Evolutionary conservation across 495 filamentous ascomycete species (phyloP), one percentile per base, ranked within the genome.

Genomic region (Xylona heveae): DNA sequence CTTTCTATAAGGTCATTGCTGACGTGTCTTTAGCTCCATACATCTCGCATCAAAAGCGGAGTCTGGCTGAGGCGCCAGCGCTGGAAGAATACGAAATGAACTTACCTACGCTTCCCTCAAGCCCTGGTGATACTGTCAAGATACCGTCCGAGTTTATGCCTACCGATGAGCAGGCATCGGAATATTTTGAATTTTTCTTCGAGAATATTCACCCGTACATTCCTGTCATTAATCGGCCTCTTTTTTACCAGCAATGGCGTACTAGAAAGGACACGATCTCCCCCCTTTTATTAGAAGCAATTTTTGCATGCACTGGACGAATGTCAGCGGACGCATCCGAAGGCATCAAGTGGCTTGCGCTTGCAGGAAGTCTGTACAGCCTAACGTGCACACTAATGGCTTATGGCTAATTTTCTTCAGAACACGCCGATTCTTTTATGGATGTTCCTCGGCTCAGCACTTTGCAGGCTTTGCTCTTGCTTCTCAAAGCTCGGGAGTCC

Each of bases 101-200:
- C 25, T 45, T 92, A 4, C 80, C 82, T 9, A 67, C 71, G 17
- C 58, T 74, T 19, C 59, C 60, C 8, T 61, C 66, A 2, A 69
- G 73, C 10, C 65, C 74, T 15, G 79, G 80, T 22, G 57, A 66
- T 7, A 78, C 71, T 31, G 71, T 95, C 30, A 71, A 80, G 34
- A 95, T 99, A 40, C 88, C 85, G 3, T 78, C 79, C 7, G 83
- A 88, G 40, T 64, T 95, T 41, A 93, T 95, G 83, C 88, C 88
- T 4, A 64, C 74, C 7, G 82, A 93, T 19, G 72, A 78, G 29
- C 79, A 77, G 33, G 74, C 77, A 15, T 55, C 81, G 52, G 61
- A 78, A 20, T 90, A 84, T 47, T 92, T 99, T 51, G 73, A 88
- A 24, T 76, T 92, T 25, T 99, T 82, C 43, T 99, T 99, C 44